These are phyloP conservation scores for Trichoderma orchidacearum DNA, from an alignment of 495 filamentous ascomycete genomes.

Conservation along the genomic window DNA sequence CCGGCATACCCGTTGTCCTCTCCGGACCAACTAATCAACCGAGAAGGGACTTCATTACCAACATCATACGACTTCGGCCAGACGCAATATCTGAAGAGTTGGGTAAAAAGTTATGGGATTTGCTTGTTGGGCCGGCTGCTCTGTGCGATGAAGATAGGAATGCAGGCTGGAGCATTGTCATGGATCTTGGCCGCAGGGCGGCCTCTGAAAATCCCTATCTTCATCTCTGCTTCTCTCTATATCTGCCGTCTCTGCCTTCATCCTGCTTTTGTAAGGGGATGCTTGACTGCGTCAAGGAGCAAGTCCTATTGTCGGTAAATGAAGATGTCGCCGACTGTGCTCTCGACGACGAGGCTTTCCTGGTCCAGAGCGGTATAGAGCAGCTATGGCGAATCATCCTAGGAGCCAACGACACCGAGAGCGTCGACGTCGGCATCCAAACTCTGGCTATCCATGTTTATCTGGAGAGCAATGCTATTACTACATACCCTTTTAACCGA, in stretches of 20 bases:
- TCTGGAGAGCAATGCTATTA: slow-evolving; percentile 37
- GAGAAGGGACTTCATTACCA: slow-evolving; percentile 43
- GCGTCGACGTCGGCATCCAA: slow-evolving; percentile 53
- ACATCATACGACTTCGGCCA: slow-evolving; percentile 43
- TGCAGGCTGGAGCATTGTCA: slow-evolving; percentile 52
- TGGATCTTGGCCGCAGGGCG: slow-evolving; percentile 30
- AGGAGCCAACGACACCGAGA: slow-evolving; percentile 49
- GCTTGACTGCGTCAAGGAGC: slow-evolving; percentile 47
- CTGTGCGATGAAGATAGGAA: slow-evolving; percentile 41
- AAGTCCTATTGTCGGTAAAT: slow-evolving; percentile 24
- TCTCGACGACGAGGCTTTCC: slow-evolving; percentile 26
- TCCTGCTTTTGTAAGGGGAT: slow-evolving; percentile 51
- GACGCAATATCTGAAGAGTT: slow-evolving; percentile 46
- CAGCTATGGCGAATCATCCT: slow-evolving; percentile 76
- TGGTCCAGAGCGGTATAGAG: slow-evolving; percentile 46
- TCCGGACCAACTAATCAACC: slow-evolving; percentile 24
- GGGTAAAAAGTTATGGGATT: slow-evolving; percentile 49
- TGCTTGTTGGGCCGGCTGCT: slow-evolving; percentile 48
- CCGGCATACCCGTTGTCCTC: slow-evolving; percentile 24
- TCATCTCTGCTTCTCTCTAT: slow-evolving; percentile 48
- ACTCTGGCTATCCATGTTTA: slow-evolving; percentile 61
- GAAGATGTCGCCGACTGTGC: slow-evolving; percentile 18
- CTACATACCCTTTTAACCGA: slow-evolving; percentile 26
- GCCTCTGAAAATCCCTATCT: slow-evolving; percentile 46
- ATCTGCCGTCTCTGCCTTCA: slow-evolving; percentile 50